Percentiles rank a stretch among this genome's conserved stretches.
Conservation (phyloP, 2,329 filamentous ascomycete genomes). For the Cladosporium phlei region DNA sequence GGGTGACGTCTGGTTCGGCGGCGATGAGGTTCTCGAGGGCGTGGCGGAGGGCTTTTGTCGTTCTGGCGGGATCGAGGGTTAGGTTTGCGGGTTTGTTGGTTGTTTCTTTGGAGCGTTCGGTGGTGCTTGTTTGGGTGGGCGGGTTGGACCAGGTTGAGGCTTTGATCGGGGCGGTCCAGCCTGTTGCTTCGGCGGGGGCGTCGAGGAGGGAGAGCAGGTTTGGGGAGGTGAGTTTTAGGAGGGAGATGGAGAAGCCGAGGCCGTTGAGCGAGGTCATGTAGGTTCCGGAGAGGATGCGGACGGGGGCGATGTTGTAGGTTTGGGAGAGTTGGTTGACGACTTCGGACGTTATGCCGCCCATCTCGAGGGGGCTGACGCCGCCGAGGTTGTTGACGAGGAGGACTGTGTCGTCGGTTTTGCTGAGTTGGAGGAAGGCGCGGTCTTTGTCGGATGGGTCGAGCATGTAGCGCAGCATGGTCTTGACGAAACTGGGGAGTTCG, state of each 20-base stretch:
- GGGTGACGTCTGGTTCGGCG: conserved; percentile 62
- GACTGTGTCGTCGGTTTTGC: conserved; percentile 58
- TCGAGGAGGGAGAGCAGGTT: conserved; percentile 66
- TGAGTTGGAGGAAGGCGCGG: conserved; percentile 63
- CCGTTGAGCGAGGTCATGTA: conserved; percentile 71
- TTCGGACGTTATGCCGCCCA: conserved; percentile 68
- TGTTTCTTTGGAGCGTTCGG: conserved; percentile 34
- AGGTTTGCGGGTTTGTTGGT: conserved; percentile 51
- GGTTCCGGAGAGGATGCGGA: conserved; percentile 59
- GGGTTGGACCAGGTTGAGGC: conserved; percentile 53
- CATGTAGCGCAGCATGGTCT: conserved; percentile 62
- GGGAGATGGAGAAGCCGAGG: conserved; percentile 64
- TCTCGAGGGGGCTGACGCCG: conserved; percentile 65
- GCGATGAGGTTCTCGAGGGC: conserved; percentile 59
- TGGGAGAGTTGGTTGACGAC: conserved; percentile 57
- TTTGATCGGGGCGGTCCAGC: conserved; percentile 60
- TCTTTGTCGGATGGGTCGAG: conserved; percentile 61
- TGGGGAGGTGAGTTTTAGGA: conserved; percentile 60
- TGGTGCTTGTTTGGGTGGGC: conserved; percentile 36
- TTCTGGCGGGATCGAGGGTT: conserved; percentile 47
- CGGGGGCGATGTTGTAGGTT: conserved; percentile 56
- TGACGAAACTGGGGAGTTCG: conserved; percentile 41
- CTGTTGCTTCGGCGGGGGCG: conserved; percentile 61
- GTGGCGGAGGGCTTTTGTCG: conserved; percentile 50
- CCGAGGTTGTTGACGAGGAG: conserved; percentile 72